phyloP scores from a whole-genome alignment of 1,284 basidiomycete species.

The Schizophyllum amplum region DNA sequence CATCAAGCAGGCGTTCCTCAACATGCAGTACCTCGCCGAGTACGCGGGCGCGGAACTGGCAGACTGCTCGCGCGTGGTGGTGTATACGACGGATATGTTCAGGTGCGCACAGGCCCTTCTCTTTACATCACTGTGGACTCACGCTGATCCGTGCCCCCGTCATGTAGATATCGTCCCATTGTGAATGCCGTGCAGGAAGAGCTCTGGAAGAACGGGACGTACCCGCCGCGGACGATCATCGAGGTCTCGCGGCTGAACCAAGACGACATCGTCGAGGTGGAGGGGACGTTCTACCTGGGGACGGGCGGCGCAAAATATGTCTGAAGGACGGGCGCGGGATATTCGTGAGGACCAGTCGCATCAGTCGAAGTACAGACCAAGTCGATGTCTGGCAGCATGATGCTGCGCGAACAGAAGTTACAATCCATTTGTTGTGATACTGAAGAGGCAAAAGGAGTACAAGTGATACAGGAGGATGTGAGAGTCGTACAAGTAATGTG shows the following conservation, averaged over 20 bases:
- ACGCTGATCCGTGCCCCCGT: too few relatives aligned
- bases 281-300: neutral
- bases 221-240: neutral
- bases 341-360: too few relatives aligned
- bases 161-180: neutral
- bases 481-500: too few relatives aligned
- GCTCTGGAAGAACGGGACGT: neutral
- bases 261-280: neutral
- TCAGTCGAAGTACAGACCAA: too few relatives aligned
- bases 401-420: too few relatives aligned
- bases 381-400: too few relatives aligned
- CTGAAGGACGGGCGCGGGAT: too few relatives aligned
- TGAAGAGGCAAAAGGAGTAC: too few relatives aligned
- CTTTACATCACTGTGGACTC: neutral
- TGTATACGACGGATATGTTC: neutral
- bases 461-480: too few relatives aligned
- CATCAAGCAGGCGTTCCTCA: neutral
- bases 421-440: too few relatives aligned
- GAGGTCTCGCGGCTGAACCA: neutral
- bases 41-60: neutral
- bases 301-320: neutral
- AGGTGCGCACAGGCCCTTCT: neutral
- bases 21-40: neutral
- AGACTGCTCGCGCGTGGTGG: neutral
- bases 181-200: neutral